Base-by-base conservation (phyloP, 805 yeast genomes). In the Sugiyamaella chiloensis region DNA sequence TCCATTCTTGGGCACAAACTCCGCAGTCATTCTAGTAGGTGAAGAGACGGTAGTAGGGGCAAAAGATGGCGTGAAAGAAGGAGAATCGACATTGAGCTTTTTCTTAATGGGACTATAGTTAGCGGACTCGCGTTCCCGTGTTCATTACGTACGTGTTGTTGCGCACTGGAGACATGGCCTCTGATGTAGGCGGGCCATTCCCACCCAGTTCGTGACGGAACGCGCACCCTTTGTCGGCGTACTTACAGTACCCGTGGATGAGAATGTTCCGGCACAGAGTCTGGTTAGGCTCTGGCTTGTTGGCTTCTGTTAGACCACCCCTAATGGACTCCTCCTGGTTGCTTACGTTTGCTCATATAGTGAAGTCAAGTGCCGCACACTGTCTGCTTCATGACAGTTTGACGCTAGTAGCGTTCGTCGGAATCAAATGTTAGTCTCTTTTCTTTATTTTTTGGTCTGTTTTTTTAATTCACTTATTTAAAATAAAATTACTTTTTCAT, bases 241-340 rank as follows among this genome's bases (percentile, higher is more conserved):
- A 87, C 63, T 87, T 87, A 71, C 96, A 88, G 59, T 76, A 87
- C 2, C 96, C 96, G 69, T 87, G 88, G 27, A 87, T 86, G 41
- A 83, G 79, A 47, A 87, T 81, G 59, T 88, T 88, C 63, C 89
- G 76, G 67, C 96, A 88, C 47, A 85, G 89, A 24, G 87, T 52
- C 50, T 54, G 55, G 34, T 44, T 52, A 12, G 50, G 42, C 24
- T 40, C 51, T 7, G 52, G 47, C 34, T 30, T 46, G 14, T 16
- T n/a, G 32, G 42, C 42, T 26, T 5, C 20, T 19, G 14, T 34
- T 16, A 21, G 21, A 14, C 5, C 21, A 11, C 37, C 19, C 5
- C 37, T 34, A 17, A 5, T 29, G 6, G n/a, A n/a, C n/a, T n/a
- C n/a, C n/a, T n/a, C n/a, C 16, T 14, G 34, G 6, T 11, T 4